phyloP scores from a whole-genome alignment of 192 early-diverging fungal genomes.

The Entomortierella parvispora region DNA sequence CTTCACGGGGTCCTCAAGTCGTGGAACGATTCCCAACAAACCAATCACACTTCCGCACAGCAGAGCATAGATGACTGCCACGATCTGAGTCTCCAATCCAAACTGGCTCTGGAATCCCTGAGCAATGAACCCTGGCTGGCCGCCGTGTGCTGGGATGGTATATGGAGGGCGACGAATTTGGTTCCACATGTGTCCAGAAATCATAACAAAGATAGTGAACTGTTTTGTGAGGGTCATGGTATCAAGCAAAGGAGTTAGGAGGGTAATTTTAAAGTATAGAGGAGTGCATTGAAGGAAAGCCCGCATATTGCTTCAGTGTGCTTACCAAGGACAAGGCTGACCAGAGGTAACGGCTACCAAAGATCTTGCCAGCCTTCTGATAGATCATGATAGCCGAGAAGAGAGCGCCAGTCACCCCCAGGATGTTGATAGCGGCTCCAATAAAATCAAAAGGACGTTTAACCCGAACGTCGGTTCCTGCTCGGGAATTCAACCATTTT shows the following conservation, averaged over 20 bases:
- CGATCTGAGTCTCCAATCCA: conserved; percentile 77
- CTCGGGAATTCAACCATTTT: conserved; percentile 57
- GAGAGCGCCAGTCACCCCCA: conserved; percentile 43
- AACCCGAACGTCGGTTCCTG: conserved; percentile 51
- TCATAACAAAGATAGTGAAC: conserved; percentile 74
- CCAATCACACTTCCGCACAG: conserved; percentile 64
- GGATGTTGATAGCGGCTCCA: conserved; percentile 49
- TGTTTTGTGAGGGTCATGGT: conserved; percentile 13
- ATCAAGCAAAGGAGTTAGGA: neutral
- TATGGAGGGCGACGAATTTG: conserved; percentile 82
- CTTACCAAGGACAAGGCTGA: conserved; percentile 62
- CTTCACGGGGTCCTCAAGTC: conserved; percentile 59
- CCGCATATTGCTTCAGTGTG: neutral
- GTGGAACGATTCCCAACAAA: conserved; percentile 63
- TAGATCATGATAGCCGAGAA: conserved; percentile 55
- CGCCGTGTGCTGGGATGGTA: conserved; percentile 58
- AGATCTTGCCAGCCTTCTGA: conserved; percentile 53
- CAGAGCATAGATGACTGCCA: conserved; percentile 74
- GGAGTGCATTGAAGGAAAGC: too few relatives aligned
- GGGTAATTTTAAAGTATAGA: neutral
- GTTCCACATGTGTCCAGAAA: conserved; percentile 90
- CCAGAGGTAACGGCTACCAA: conserved; percentile 69
- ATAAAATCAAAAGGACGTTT: conserved; percentile 73
- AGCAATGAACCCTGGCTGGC: conserved; percentile 69
- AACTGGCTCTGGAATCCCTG: conserved; percentile 77